Conservation (phyloP, 805 yeast genomes). For the Candida corydali region DNA sequence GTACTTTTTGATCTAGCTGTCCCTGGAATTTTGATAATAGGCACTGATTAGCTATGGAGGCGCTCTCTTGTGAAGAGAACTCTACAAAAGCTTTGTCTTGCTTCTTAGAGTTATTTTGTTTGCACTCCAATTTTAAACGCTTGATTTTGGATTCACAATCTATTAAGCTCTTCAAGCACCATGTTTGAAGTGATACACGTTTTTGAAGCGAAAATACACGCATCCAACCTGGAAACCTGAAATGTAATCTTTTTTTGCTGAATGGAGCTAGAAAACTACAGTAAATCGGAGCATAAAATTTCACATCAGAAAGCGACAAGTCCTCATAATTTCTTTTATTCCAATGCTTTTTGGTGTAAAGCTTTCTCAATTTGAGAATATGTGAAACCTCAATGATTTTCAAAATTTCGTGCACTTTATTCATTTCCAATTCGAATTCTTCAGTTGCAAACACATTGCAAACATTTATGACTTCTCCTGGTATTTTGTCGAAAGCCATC, state of each 20-base stretch:
- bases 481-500: constrained; percentile 35
- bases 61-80: constrained; percentile 53
- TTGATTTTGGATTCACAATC: constrained; percentile 15
- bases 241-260: constrained; percentile 15
- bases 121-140: constrained; percentile 13
- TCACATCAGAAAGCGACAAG: neutral
- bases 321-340: neutral
- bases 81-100: constrained; percentile 54
- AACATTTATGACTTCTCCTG: constrained; percentile 51
- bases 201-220: constrained; percentile 20
- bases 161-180: constrained; percentile 22
- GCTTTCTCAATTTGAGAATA: constrained; percentile 2
- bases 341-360: constrained; percentile 2
- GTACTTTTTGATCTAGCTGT: constrained; percentile 37
- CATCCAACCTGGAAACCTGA: constrained; percentile 27
- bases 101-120: constrained; percentile 18
- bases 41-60: constrained; percentile 63
- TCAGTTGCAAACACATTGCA: constrained; percentile 51
- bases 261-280: constrained; percentile 14
- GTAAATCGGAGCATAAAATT: constrained; percentile 34
- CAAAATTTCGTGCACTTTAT: constrained; percentile 22
- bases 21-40: constrained; percentile 43
- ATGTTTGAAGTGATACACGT: constrained; percentile 20
- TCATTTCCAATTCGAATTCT: constrained; percentile 15
- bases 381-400: constrained; percentile 26